Evolutionary conservation across 2,329 filamentous ascomycete genomes (phyloP).

Genomic region (Stagonosporopsis rhizophila): DNA sequence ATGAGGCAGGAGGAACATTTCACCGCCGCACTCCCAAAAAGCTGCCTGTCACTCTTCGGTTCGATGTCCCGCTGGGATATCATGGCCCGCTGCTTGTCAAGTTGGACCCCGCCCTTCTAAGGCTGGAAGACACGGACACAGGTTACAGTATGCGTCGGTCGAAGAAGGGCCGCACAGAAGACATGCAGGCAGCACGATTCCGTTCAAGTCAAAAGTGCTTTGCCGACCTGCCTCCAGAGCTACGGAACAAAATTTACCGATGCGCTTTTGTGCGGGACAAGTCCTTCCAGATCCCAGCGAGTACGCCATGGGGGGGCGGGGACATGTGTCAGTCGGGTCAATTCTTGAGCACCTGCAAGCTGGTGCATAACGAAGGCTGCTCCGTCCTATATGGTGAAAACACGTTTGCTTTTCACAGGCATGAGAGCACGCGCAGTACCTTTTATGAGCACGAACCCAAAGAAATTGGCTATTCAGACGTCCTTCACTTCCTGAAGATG

Average conservation of each 20-base stretch:
- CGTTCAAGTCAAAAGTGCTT: slow-evolving; percentile 28
- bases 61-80: slow-evolving; percentile 56
- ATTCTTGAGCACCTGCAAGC: slow-evolving; percentile 56
- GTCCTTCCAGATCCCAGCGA: slow-evolving; percentile 45
- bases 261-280: slow-evolving; percentile 49
- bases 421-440: slow-evolving; percentile 44
- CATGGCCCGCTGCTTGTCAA: slow-evolving; percentile 55
- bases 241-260: slow-evolving; percentile 58
- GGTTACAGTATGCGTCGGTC: slow-evolving; percentile 28
- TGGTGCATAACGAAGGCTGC: slow-evolving; percentile 55
- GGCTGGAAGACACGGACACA: slow-evolving; percentile 16
- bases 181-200: not conserved
- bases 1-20: slow-evolving; percentile 29
- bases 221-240: slow-evolving; percentile 47
- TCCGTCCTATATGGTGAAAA: slow-evolving; percentile 60
- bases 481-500: slow-evolving; percentile 54
- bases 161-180: slow-evolving; percentile 7
- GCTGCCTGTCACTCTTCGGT: slow-evolving; percentile 50
- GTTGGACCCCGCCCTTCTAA: slow-evolving; percentile 43
- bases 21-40: slow-evolving; percentile 27
- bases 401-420: slow-evolving; percentile 54
- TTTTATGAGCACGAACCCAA: slow-evolving; percentile 53
- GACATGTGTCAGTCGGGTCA: slow-evolving; percentile 53
- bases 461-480: slow-evolving; percentile 58
- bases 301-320: slow-evolving; percentile 24